Evolutionary conservation across 306 rosid species (phyloP).

Genomic region (Cicer judaicum): DNA sequence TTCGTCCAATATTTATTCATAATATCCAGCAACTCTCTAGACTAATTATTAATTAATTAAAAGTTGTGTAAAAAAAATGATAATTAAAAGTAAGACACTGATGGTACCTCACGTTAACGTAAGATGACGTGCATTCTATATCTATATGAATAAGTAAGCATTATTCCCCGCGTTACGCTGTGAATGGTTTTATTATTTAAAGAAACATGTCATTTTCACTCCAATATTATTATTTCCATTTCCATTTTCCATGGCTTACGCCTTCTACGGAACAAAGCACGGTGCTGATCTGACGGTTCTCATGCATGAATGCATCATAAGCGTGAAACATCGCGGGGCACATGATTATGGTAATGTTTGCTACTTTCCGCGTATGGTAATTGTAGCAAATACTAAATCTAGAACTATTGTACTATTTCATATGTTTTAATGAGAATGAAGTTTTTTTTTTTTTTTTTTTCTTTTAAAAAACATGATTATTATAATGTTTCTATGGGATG

Average conservation of each 20-base stretch:
- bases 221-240: not conserved
- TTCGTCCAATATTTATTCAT: too few species aligned
- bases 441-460: too few species aligned
- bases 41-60: too few species aligned
- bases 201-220: slow-evolving; percentile 12
- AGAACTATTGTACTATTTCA: too few species aligned
- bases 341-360: not conserved
- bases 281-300: slow-evolving; percentile 1
- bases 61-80: too few species aligned
- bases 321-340: not conserved
- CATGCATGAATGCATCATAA: not conserved
- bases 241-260: not conserved
- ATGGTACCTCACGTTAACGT: not conserved
- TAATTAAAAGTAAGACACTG: too few species aligned
- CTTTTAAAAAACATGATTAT: too few species aligned
- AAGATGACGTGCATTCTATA: not conserved
- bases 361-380: too few species aligned
- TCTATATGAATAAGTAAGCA: not conserved
- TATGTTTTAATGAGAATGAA: too few species aligned
- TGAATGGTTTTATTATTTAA: slow-evolving; percentile 17
- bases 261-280: not conserved
- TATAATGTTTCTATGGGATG: too few species aligned
- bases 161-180: not conserved
- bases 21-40: too few species aligned
- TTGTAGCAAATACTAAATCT: too few species aligned